These are phyloP conservation scores for Alternaria triticimaculans DNA, from an alignment of 2,329 filamentous ascomycete genomes.

Conservation along the genomic window DNA sequence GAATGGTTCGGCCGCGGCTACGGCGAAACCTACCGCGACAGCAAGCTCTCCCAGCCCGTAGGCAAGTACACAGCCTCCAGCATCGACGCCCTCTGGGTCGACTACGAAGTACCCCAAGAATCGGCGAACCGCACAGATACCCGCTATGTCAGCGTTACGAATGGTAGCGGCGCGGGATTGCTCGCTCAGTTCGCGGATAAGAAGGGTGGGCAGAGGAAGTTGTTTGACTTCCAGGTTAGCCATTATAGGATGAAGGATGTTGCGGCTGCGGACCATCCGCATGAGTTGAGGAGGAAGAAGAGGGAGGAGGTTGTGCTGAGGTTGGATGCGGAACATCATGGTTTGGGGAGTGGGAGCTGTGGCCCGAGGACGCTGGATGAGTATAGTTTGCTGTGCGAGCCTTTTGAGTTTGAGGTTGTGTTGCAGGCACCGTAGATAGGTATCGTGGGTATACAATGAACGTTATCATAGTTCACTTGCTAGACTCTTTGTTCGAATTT, in stretches of 20 bases:
- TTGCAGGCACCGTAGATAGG: constrained; percentile 15
- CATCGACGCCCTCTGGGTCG: constrained; percentile 60
- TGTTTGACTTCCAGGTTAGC: constrained; percentile 60
- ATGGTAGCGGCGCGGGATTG: constrained; percentile 19
- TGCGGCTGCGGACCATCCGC: constrained; percentile 67
- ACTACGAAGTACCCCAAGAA: constrained; percentile 73
- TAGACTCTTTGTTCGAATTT: too few species aligned
- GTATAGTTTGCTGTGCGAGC: constrained; percentile 47
- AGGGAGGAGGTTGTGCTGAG: constrained; percentile 63
- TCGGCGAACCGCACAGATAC: constrained; percentile 69
- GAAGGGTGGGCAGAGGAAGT: constrained; percentile 16
- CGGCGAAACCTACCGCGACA: constrained; percentile 71
- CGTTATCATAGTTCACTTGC: too few species aligned
- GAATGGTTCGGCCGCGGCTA: constrained; percentile 70
- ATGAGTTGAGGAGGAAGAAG: constrained; percentile 63
- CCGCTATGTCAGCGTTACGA: constrained; percentile 58
- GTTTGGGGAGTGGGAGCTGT: constrained; percentile 67
- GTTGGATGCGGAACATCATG: constrained; percentile 68
- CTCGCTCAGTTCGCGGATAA: constrained; percentile 40
- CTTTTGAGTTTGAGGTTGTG: constrained; percentile 48
- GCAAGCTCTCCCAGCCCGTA: constrained; percentile 64
- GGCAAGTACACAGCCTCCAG: constrained; percentile 55
- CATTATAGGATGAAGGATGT: constrained; percentile 62
- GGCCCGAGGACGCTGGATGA: constrained; percentile 59
- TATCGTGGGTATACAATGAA: background rate